These are phyloP conservation scores for Aegilops umbellulata DNA, from an alignment of 176 grass and related monocot species.

Conservation along the genomic window DNA sequence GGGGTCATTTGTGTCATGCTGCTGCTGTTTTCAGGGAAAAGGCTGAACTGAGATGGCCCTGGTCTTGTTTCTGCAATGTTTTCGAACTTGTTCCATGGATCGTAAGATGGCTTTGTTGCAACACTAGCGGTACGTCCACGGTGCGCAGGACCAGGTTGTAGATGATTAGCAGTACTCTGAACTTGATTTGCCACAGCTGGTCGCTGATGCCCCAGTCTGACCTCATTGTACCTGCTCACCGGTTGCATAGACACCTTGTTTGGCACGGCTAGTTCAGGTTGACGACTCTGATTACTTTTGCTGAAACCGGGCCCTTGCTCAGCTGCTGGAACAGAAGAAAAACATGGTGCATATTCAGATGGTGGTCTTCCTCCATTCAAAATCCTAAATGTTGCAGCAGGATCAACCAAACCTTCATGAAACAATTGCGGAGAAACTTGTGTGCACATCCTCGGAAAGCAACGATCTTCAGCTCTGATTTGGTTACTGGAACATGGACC, in stretches of 20 bases:
- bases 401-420: conserved; percentile 14
- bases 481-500: conserved; percentile 39
- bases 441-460: neutral
- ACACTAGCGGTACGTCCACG: conserved; percentile 14
- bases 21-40: conserved; percentile 23
- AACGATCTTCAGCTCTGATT: conserved; percentile 31
- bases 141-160: conserved; percentile 4
- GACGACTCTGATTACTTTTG: conserved; percentile 25
- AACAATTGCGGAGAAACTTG: conserved; percentile 26
- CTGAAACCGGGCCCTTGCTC: conserved; percentile 27
- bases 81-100: conserved; percentile 23
- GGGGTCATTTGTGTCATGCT: conserved; percentile 21
- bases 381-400: conserved; percentile 11
- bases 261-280: conserved; percentile 28
- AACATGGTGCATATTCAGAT: conserved; percentile 30
- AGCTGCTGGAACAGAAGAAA: conserved; percentile 28
- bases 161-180: conserved; percentile 26
- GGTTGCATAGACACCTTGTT: conserved; percentile 36
- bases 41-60: conserved; percentile 27
- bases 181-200: conserved; percentile 24
- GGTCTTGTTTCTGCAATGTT: conserved; percentile 38
- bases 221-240: conserved; percentile 20
- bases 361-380: conserved; percentile 23
- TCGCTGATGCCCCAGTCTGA: conserved; percentile 3
- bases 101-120: conserved; percentile 37